phyloP scores from a whole-genome alignment of 805 yeast genomes.

The Kuraishia floccosa region DNA sequence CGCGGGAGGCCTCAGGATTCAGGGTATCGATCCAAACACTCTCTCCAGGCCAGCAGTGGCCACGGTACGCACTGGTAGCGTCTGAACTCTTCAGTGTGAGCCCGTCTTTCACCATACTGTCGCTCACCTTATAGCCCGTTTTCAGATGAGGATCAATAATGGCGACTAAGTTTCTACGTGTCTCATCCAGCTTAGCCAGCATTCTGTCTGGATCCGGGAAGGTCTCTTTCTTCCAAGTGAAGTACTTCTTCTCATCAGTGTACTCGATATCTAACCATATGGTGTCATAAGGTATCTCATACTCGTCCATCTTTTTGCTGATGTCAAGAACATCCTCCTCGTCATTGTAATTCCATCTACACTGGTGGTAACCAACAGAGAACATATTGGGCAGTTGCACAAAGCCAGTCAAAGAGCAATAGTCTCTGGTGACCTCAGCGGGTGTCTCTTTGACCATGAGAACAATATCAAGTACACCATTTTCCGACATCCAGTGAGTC shows the following conservation, averaged over 20 bases:
- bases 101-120: slow-evolving; percentile 27
- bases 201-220: slow-evolving; percentile 70
- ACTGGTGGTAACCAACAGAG: slow-evolving; percentile 87
- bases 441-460: slow-evolving; percentile 51
- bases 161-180: slow-evolving; percentile 74
- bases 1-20: slow-evolving; percentile 43
- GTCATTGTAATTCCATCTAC: slow-evolving; percentile 94
- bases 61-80: slow-evolving; percentile 42
- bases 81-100: slow-evolving; percentile 33
- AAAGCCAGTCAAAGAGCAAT: slow-evolving; percentile 63
- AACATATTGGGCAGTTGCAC: slow-evolving; percentile 66
- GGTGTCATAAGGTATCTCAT: slow-evolving; percentile 75
- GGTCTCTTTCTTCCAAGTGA: slow-evolving; percentile 72
- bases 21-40: slow-evolving; percentile 89
- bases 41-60: slow-evolving; percentile 98
- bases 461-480: slow-evolving; percentile 71
- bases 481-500: slow-evolving; percentile 93
- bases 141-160: slow-evolving; percentile 91
- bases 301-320: slow-evolving; percentile 54
- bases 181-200: slow-evolving; percentile 50
- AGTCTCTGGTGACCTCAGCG: slow-evolving; percentile 41
- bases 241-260: slow-evolving; percentile 76
- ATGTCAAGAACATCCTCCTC: slow-evolving; percentile 77
- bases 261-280: slow-evolving; percentile 96
- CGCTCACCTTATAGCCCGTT: slow-evolving; percentile 53